Percentiles rank a stretch among this genome's conserved stretches.
phyloP scores from a whole-genome alignment of 305 asterid species.

The Fraxinus velutina region DNA sequence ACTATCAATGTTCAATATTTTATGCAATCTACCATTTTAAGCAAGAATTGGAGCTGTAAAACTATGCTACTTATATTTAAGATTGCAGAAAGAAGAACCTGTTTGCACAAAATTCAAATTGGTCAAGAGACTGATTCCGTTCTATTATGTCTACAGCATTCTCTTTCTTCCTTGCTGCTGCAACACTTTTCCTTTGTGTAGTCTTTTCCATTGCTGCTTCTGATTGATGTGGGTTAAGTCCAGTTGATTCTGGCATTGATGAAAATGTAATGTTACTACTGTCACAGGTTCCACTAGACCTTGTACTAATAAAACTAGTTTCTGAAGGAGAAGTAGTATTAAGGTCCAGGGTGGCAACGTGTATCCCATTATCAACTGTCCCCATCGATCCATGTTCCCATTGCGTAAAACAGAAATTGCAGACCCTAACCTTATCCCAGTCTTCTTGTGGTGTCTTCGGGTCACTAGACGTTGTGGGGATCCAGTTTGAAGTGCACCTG shows the following conservation, averaged over 20 bases:
- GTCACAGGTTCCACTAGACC: constrained; percentile 73
- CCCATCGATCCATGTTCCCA: constrained; percentile 52
- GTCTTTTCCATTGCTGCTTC: constrained; percentile 49
- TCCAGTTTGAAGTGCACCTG: constrained; percentile 80
- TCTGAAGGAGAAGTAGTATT: constrained; percentile 58
- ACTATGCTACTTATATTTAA: constrained; percentile 1
- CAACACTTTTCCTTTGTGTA: constrained; percentile 45
- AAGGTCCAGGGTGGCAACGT: constrained; percentile 45
- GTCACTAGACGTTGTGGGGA: constrained; percentile 50
- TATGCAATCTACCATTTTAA: neutral
- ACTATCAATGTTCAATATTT: neutral
- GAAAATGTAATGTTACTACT: constrained; percentile 57
- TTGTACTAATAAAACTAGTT: constrained; percentile 71
- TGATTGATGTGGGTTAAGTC: constrained; percentile 55
- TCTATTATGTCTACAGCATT: constrained; percentile 35
- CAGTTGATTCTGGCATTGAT: constrained; percentile 59
- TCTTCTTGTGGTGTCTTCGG: constrained; percentile 43
- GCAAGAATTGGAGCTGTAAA: neutral
- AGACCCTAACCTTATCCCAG: constrained; percentile 75
- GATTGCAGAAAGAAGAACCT: constrained; percentile 49
- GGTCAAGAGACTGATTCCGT: constrained; percentile 32
- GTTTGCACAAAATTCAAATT: constrained; percentile 41
- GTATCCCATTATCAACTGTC: constrained; percentile 45
- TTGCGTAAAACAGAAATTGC: constrained; percentile 76
- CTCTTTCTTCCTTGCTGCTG: constrained; percentile 34